Evolutionary conservation across 495 filamentous ascomycete genomes (phyloP), one percentile per base, ranked within the genome.

Genomic region (Baudoinia panamericana): DNA sequence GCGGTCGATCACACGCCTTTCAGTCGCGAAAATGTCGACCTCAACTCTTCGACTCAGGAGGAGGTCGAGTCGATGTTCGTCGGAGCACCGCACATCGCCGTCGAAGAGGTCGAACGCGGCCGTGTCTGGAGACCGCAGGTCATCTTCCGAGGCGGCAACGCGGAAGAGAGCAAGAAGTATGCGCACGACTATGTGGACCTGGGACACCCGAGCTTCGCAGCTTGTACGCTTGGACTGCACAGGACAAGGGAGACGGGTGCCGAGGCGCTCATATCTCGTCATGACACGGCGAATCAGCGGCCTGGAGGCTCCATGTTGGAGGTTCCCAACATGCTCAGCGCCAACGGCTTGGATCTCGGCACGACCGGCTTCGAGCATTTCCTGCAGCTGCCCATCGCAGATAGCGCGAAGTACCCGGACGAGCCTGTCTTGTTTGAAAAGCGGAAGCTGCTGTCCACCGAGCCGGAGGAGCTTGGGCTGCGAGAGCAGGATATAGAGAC

Each of bases 311-410:
- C 25, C 30, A 11, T 46, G 31, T 19, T 46, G 30, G 80, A 73
- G 48, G 59, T 70, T 2, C 81, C 82, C 5, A 81, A 71, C 56
- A 88, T 86, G 81, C 64, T 85, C 30, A 78, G 76, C 51, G 75
- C 73, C 58, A 74, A 77, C 41, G 75, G 80, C 30, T 61, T 72
- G 28, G 82, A 88, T 53, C 73, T 74, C 28, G 82, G 82, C 4
- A 79, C 79, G 24, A 59, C 84, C 18, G 82, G 81, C n/a, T 83
- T 76, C 50, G 70, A 75, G 43, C 73, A 81, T 36, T 83, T 77
- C 13, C 63, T 86, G 15, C 78, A 86, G 56, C 60, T 81, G 13
- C 63, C 71, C 0, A 69, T 79, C 17, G 71, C 75, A 11, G 82
- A 85, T 53, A 64, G 70, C 5, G 52, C 19, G 64, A 70, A 27